phyloP scores from a whole-genome alignment of 1,284 basidiomycete genomes.

The Boletus albobrunnescens region DNA sequence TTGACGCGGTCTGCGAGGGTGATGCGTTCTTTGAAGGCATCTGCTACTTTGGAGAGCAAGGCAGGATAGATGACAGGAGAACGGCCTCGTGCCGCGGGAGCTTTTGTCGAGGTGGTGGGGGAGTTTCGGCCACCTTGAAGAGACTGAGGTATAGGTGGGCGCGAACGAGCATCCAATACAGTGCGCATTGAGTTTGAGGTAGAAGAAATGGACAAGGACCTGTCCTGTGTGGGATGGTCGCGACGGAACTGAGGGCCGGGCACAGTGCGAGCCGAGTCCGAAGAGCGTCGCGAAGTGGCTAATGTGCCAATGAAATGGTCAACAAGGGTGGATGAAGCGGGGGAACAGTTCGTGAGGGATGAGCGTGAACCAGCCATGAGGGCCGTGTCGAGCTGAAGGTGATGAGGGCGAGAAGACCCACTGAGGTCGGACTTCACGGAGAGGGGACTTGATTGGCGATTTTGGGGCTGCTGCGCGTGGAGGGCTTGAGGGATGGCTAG shows the following conservation, averaged over 20 bases:
- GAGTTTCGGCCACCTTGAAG: constrained; percentile 45
- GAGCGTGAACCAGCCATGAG: constrained; percentile 33
- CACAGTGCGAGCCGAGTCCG: constrained; percentile 51
- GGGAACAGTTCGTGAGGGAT: constrained; percentile 47
- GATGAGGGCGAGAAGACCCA: constrained; percentile 38
- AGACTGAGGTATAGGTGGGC: constrained; percentile 33
- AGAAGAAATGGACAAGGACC: constrained; percentile 71
- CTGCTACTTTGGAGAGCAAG: constrained; percentile 89
- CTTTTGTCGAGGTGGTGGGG: constrained; percentile 42
- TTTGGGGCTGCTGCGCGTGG: constrained; percentile 24
- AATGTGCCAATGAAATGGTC: constrained; percentile 38
- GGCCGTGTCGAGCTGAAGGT: constrained; percentile 48
- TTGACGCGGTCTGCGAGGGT: constrained; percentile 78
- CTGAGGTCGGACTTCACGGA: constrained; percentile 29
- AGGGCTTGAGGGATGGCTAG: constrained; percentile 27
- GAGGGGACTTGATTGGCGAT: constrained; percentile 36
- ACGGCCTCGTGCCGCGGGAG: constrained; percentile 36
- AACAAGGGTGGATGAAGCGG: constrained; percentile 49
- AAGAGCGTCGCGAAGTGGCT: constrained; percentile 43
- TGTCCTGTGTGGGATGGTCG: constrained; percentile 59
- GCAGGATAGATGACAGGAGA: constrained; percentile 91
- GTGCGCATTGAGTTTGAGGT: constrained; percentile 44
- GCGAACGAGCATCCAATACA: constrained; percentile 37
- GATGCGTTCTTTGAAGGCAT: constrained; percentile 86
- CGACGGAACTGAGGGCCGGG: constrained; percentile 46